Evolutionary conservation across 2,329 filamentous ascomycete genomes (phyloP).

Genomic region (Hymenoscyphus linearis): DNA sequence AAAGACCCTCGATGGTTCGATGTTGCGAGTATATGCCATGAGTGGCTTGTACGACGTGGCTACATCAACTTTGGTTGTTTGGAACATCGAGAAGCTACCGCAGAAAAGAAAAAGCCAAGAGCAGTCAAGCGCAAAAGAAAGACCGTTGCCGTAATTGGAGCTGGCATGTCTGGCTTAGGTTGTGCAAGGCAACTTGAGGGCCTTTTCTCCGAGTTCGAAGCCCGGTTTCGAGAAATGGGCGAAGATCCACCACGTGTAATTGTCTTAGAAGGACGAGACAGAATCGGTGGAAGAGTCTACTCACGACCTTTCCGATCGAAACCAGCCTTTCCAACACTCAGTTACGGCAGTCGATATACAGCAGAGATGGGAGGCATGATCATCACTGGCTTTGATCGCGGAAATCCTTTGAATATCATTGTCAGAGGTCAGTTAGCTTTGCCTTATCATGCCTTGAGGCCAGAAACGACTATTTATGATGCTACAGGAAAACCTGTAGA

Average conservation of each 20-base stretch:
- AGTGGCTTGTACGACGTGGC: conserved; percentile 85
- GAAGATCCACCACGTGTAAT: conserved; percentile 70
- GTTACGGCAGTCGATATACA: conserved; percentile 62
- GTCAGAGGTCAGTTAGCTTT: conserved; percentile 86
- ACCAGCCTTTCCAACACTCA: conserved; percentile 49
- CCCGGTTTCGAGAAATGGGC: conserved; percentile 57
- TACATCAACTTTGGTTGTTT: conserved; percentile 97
- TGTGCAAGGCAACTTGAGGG: conserved; percentile 87
- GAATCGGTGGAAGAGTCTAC: conserved; percentile 89
- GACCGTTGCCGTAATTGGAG: conserved; percentile 81
- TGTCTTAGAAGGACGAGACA: conserved; percentile 78
- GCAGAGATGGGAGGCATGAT: conserved; percentile 98
- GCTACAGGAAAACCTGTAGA: conserved; percentile 73
- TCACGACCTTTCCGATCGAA: conserved; percentile 62
- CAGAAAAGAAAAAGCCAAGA: conserved; percentile 32
- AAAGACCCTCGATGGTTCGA: conserved; percentile 85
- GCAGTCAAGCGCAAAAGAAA: conserved; percentile 49
- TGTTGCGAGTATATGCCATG: conserved; percentile 79
- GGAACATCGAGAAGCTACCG: conserved; percentile 47
- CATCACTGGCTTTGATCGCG: conserved; percentile 91
- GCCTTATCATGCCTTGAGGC: conserved; percentile 73
- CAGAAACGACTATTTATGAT: conserved; percentile 88
- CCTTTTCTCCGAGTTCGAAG: conserved; percentile 75
- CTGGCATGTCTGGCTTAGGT: conserved; percentile 88
- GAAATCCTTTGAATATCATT: conserved; percentile 88